Percentiles rank a stretch among this genome's conserved stretches.
These are phyloP conservation scores for Triticum aestivum DNA, from an alignment of 176 grass and related monocot genomes.

Conservation along the genomic window IWGSC_CS_RefSeq_v2.1 NC_057804.1:25779343-25779842, in stretches of 20 bases:
- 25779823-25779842: background rate
- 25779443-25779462: background rate
- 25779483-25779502: conserved; percentile 4
- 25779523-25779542: background rate
- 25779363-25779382: conserved; percentile 23
- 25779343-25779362: conserved; percentile 5
- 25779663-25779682: background rate
- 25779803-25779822: background rate
- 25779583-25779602: conserved; percentile 30
- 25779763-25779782: background rate
- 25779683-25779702: too few species aligned
- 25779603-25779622: conserved; percentile 15
- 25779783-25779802: background rate
- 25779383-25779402: background rate
- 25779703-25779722: too few species aligned
- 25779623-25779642: conserved; percentile 4
- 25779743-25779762: background rate
- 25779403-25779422: background rate
- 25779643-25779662: conserved; percentile 28
- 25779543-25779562: background rate
- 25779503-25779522: conserved; percentile 10
- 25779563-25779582: conserved; percentile 6
- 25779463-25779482: background rate
- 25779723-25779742: too few species aligned
- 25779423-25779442: background rate